Evolutionary conservation across 108 stramenopile species (phyloP), one percentile per base, ranked within the genome.

Genomic region (Chaetoceros tenuissimus): DNA sequence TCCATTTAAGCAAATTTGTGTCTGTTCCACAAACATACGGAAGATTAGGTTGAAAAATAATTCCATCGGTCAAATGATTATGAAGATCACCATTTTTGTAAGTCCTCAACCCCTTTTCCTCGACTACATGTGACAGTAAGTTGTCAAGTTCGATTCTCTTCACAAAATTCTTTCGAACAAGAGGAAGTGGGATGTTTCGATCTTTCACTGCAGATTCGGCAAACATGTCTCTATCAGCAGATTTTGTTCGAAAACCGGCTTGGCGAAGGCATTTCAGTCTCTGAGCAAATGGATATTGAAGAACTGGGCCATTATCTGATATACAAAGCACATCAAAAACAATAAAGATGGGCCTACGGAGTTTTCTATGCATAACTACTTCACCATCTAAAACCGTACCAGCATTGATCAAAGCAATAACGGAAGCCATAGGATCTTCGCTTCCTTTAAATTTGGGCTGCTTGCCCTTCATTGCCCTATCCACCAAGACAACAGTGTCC

Each of bases 331-430:
- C 85, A 71, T 97, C 96, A 72, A 97, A 97, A 3, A 94, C 91
- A 56, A 97, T 88, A 58, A 95, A 97, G 30, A 94, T 76, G 3
- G 93, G 92, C 51, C 87, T 64, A 27, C 75, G 79, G 21, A 68
- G 62, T 28, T 75, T 80, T 0, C 91, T 75, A 70, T 94, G 86
- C 67, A 94, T 87, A 44, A 96, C 95, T n/a, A 97, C 92, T 75
- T 97, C 97, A 28, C 97, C 97, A 66, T 97, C 97, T 1, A 97
- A 74, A 3, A 97, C 80, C 3, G 92, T 89, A 25, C 97, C 97
- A 10, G 87, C 83, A 60, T 82, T 67, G 46, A 89, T 76, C 10
- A 75, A 55, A 1, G 66, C 49, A 8, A 81, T 2, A 19, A 86
- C 59, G 21, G 53, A 55, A 0, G 49, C 63, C 57, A 92, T 70